Conservation (phyloP, 2,329 filamentous ascomycete genomes). For the Paracoccidioides brasiliensis region DNA sequence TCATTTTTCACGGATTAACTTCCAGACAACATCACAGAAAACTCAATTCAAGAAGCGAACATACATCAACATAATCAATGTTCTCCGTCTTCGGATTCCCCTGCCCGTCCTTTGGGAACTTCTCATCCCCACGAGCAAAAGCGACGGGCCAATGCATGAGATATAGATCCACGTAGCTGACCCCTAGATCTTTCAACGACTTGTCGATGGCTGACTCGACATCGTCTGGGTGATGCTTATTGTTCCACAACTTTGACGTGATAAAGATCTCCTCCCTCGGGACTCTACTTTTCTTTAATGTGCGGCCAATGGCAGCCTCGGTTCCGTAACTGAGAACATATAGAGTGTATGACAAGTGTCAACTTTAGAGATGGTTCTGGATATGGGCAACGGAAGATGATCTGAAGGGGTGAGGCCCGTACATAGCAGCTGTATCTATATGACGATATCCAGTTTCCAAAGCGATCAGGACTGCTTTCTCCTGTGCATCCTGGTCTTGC, state of each 20-base stretch:
- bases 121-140: constrained; percentile 37
- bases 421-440: constrained; percentile 40
- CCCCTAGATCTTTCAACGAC: constrained; percentile 48
- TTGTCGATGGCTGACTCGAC: constrained; percentile 48
- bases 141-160: constrained; percentile 55
- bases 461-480: constrained; percentile 32
- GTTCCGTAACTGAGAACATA: constrained; percentile 41
- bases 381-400: no score
- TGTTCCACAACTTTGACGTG: constrained; percentile 56
- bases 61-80: constrained; percentile 38
- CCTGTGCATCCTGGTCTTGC: constrained; percentile 40
- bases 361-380: no score
- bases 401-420: constrained; percentile 7
- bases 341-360: no score
- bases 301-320: constrained; percentile 52
- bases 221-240: constrained; percentile 47
- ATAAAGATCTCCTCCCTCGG: constrained; percentile 53
- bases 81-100: constrained; percentile 32
- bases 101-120: constrained; percentile 35
- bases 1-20: background rate
- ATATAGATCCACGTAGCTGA: constrained; percentile 57
- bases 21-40: background rate
- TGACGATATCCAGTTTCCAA: constrained; percentile 42
- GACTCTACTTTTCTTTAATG: constrained; percentile 50
- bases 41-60: constrained; percentile 1